These are phyloP conservation scores for Pelargonium myrrhifolium DNA, from an alignment of 441 rosid genomes.

Conservation along the genomic window DNA sequence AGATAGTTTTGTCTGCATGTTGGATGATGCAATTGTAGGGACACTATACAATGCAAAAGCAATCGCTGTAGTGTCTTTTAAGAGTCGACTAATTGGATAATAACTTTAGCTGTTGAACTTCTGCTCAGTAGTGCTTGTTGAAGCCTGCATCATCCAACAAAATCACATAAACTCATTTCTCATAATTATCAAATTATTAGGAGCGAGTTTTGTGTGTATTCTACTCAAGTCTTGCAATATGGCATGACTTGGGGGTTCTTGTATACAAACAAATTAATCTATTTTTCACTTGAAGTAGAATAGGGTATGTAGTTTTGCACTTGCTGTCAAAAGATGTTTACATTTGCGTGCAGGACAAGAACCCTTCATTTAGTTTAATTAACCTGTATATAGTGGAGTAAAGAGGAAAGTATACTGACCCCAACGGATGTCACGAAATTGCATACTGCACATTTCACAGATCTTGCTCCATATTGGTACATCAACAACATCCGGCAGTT, in stretches of 20 bases:
- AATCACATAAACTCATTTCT: neutral
- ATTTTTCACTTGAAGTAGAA: neutral
- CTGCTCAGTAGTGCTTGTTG: slow-evolving; percentile 57
- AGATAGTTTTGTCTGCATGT: slow-evolving; percentile 24
- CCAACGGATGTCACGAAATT: slow-evolving; percentile 77
- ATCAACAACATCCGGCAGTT: slow-evolving; percentile 88
- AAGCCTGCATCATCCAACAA: slow-evolving; percentile 45
- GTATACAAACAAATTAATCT: neutral
- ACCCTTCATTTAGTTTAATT: neutral
- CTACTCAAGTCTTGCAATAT: neutral
- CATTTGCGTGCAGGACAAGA: neutral
- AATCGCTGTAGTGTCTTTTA: slow-evolving; percentile 14
- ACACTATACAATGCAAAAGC: slow-evolving; percentile 21
- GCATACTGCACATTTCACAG: slow-evolving; percentile 96
- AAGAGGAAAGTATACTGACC: slow-evolving; percentile 39
- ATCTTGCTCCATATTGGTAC: slow-evolving; percentile 93
- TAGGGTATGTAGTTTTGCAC: neutral
- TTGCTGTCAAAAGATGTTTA: neutral
- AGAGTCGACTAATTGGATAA: slow-evolving; percentile 4
- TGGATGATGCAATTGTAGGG: slow-evolving; percentile 9
- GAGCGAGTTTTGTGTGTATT: neutral
- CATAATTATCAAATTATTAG: neutral
- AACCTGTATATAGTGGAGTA: neutral
- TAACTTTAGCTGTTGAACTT: slow-evolving; percentile 44
- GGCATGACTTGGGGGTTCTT: neutral